phyloP scores from a whole-genome alignment of 2,329 filamentous ascomycete species.

The Seiridium unicorne region DNA sequence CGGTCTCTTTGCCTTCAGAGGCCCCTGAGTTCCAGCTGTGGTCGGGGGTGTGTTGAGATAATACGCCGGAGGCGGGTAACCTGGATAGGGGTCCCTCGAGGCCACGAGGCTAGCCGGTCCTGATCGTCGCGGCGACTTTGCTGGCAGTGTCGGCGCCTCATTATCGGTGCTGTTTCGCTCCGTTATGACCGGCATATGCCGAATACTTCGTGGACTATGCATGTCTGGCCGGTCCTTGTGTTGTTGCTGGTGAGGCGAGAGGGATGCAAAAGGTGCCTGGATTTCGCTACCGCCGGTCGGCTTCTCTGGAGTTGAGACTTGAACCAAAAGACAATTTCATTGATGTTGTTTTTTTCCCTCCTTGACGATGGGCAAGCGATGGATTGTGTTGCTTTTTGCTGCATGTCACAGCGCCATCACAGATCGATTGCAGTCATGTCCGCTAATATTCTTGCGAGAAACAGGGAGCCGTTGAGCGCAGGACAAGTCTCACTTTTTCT shows the following conservation, averaged over 20 bases:
- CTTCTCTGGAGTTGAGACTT: too few species aligned
- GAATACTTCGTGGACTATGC: neutral
- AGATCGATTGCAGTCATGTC: too few species aligned
- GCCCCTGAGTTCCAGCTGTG: neutral
- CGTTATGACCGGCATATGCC: neutral
- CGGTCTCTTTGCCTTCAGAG: neutral
- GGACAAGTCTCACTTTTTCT: too few species aligned
- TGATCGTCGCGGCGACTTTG: neutral
- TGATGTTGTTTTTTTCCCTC: too few species aligned
- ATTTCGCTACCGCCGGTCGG: neutral
- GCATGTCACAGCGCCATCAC: too few species aligned
- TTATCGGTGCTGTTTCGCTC: neutral
- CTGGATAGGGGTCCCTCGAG: neutral
- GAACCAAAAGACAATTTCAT: too few species aligned
- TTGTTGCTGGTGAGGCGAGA: too few species aligned
- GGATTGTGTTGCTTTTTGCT: too few species aligned
- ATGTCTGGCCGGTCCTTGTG: neutral
- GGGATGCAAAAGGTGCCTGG: too few species aligned
- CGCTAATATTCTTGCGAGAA: too few species aligned
- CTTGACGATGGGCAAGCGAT: too few species aligned
- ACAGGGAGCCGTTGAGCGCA: too few species aligned
- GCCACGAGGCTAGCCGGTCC: neutral
- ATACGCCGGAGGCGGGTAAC: constrained; percentile 1
- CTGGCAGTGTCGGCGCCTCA: constrained; percentile 1
- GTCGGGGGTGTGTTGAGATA: neutral